phyloP scores from a whole-genome alignment of 1,284 basidiomycete species.

The Trichosporon ovoides region DNA sequence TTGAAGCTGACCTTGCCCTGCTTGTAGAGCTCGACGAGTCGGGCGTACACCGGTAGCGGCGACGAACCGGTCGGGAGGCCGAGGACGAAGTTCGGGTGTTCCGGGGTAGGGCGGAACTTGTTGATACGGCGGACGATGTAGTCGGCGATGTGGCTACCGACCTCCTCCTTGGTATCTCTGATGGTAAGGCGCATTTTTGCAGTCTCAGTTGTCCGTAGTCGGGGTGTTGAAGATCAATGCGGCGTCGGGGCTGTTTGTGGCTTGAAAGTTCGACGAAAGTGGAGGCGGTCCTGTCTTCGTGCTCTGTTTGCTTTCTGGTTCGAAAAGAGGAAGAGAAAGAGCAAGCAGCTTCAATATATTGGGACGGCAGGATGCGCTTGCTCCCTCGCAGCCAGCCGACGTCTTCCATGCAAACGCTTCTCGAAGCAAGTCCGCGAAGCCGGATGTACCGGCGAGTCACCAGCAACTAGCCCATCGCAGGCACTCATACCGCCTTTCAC shows the following conservation, averaged over 20 bases:
- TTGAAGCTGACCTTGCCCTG: conserved; percentile 67
- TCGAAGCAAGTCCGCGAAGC: too few species aligned
- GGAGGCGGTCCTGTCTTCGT: not conserved
- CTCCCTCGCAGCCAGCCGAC: not conserved
- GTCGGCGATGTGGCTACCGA: conserved; percentile 56
- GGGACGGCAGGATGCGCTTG: not conserved
- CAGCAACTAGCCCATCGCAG: not conserved
- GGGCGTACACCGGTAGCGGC: conserved; percentile 79
- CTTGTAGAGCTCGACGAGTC: conserved; percentile 71
- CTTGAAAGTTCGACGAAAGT: not conserved
- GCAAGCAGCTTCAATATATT: too few species aligned
- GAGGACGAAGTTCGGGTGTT: conserved; percentile 68
- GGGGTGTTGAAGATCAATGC: not conserved
- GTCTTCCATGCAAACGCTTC: too few species aligned
- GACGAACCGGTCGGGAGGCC: conserved; percentile 82
- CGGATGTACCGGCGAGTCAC: too few species aligned
- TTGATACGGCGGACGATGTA: conserved; percentile 72
- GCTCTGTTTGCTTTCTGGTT: not conserved
- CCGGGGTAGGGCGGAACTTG: conserved; percentile 65
- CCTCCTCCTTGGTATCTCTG: conserved; percentile 58
- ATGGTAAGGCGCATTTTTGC: conserved; percentile 68
- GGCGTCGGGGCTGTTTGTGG: not conserved
- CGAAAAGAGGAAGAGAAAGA: too few species aligned
- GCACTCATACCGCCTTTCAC: too few species aligned
- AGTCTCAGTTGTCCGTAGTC: too few species aligned